Evolutionary conservation across 1,139 yeast genomes (phyloP), one percentile per base, ranked within the genome.

Genomic region (Yamadazyma oceani): DNA sequence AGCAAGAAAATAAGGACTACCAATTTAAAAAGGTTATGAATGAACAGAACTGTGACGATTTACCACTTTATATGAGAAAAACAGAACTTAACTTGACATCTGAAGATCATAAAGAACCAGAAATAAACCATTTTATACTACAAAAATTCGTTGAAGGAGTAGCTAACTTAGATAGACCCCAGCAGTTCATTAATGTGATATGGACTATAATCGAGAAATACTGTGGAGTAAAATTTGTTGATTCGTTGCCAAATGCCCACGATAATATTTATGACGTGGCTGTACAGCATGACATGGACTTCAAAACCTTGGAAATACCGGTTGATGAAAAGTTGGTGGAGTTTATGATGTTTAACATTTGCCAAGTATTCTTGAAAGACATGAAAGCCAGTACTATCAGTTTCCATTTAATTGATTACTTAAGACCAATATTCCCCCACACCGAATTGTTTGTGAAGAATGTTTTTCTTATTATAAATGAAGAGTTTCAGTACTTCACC

Each of bases 401-500:
- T 17, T 26, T 46, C 15, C 28, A 43, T 17, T 22, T 48, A 11
- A 31, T 43, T 10, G 37, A 42, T 10, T 45, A 42, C 17, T 7
- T 27, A 10, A 16, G 21, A 16, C 30, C 30, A 12, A 26, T 36
- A 12, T 29, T 29, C 24, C 32, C 32, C 8, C 4, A 8, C 4
- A 19, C 15, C 8, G 25, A 29, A n/a, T 7, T 7, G 4, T 30
- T 38, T 11, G 41, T 41, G 31, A 32, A 28, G 12, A 22, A 53
- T 10, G 44, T 67, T 0, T 62, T 68, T 41, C 51, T 64, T 2
- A 53, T 58, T 30, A 57, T 71, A 34, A 54, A 54, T 41, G 59
- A 62, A 17, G 73, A 69, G 37, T 40, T 69, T 12, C 60, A 62
- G 40, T 62, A 66, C 40, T 64, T 55, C 47, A 60, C 61, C 34